Base-by-base conservation (phyloP, 352 stramenopile genomes). In the Phytophthora sojae region DNA sequence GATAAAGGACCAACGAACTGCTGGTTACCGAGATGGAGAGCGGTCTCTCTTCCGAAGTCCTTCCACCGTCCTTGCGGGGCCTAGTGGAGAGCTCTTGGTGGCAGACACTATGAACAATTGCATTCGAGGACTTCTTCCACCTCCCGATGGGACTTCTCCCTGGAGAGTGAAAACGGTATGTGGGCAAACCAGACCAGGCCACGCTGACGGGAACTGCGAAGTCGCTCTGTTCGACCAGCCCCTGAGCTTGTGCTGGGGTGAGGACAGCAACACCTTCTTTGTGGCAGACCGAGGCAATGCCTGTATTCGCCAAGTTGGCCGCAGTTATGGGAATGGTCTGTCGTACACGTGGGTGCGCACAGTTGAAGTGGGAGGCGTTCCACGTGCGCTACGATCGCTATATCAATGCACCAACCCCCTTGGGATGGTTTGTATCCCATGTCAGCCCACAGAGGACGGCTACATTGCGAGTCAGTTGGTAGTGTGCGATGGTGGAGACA, bases 41-140 rank as follows among this genome's bases (percentile, higher is more conserved):
- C 71, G 30, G 29, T 73, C 77, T 11, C 59, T 89, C 23, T 88
- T 89, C 58, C 69, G 77, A 59, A 82, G 75, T 54, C 81, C 81
- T 4, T 79, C 61, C 4, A 75, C 63, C 0, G 19, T 87, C 21
- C 56, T 84, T 12, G 64, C 77, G 50, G 76, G 77, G 0, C 19
- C 52, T 6, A 25, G 60, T 57, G 73, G 77, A 0, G 77, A 83
- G 21, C 32, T 89, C 17, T 35, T 89, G 3, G 77, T 89, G 26
- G 77, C 79, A 1, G 81, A 89, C 29, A 88, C 79, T 3, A 88
- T 88, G 79, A 88, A 88, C 54, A 82, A 89, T 32, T 86, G 79
- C 75, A 79, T 89, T 58, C 77, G 79, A 26, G 77, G 67, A 29
- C 45, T 89, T 4, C 7, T 68, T 51, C 57, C 67, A 57, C 50